A percentile compares a stretch with the other conserved stretches of the same genome.
Conservation (phyloP, 495 filamentous ascomycete genomes). For the Podospora appendiculata region DNA sequence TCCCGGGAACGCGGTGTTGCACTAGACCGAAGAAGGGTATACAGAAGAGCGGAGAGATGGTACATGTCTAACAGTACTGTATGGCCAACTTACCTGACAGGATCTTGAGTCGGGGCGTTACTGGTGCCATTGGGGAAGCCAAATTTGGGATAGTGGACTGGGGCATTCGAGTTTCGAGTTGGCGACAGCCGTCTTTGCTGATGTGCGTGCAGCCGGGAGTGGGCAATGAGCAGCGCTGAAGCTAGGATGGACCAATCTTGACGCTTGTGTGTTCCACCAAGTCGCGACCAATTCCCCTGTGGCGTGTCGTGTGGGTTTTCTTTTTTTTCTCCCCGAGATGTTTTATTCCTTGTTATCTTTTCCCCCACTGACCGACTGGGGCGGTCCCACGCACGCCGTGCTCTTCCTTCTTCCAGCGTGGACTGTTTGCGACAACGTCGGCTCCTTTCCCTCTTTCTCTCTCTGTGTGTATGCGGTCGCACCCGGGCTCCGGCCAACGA, state of each 20-base stretch:
- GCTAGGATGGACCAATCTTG: slow-evolving; percentile 14
- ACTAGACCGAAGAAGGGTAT: slow-evolving; percentile 24
- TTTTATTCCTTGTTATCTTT: neutral
- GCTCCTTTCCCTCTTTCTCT: neutral
- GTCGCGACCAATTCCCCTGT: slow-evolving; percentile 11
- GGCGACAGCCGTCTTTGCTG: slow-evolving; percentile 18
- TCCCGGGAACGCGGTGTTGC: slow-evolving; percentile 18
- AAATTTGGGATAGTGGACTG: slow-evolving; percentile 33
- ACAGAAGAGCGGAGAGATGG: slow-evolving; percentile 19
- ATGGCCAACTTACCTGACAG: slow-evolving; percentile 39
- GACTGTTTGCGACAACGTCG: neutral
- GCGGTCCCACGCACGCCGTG: neutral
- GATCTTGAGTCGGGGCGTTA: slow-evolving; percentile 47
- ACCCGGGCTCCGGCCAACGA: neutral
- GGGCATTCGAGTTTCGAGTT: slow-evolving; percentile 24
- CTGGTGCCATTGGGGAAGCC: slow-evolving; percentile 41
- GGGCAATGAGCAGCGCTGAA: slow-evolving; percentile 14
- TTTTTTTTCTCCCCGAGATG: neutral
- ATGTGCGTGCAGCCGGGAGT: neutral
- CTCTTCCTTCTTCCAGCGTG: neutral
- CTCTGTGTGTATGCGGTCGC: neutral
- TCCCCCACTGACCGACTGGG: neutral
- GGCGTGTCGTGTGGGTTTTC: neutral
- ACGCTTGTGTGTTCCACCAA: slow-evolving; percentile 11
- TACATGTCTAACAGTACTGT: slow-evolving; percentile 15